Conservation (phyloP, 306 rosid species). For the Fragaria ananassa region DNA sequence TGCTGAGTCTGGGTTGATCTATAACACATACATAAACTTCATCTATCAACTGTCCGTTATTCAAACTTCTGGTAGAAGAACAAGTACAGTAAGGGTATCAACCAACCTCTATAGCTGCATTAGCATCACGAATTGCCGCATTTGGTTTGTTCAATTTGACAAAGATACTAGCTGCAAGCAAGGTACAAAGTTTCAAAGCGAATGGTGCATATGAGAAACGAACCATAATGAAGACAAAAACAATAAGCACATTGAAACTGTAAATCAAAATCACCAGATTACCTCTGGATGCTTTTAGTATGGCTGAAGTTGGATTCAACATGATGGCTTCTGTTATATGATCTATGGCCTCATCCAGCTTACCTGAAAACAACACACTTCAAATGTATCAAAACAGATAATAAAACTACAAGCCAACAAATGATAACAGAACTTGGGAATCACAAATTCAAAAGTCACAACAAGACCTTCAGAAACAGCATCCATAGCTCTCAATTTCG, state of each 20-base stretch:
- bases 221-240: not conserved
- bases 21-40: conserved; percentile 17
- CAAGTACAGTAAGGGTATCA: conserved; percentile 9
- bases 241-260: not conserved
- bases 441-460: conserved; percentile 7
- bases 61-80: not conserved
- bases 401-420: conserved; percentile 5
- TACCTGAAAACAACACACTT: conserved; percentile 42
- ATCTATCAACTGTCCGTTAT: not conserved
- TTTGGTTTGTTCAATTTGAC: conserved; percentile 70
- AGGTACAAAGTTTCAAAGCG: conserved; percentile 18
- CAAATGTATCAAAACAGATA: conserved; percentile 3
- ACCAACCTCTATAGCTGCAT: conserved; percentile 73
- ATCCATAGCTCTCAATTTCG: conserved; percentile 57
- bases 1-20: conserved; percentile 85
- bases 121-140: conserved; percentile 81
- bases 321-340: conserved; percentile 69
- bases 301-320: conserved; percentile 76
- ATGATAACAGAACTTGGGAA: conserved; percentile 1
- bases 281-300: conserved; percentile 85
- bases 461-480: conserved; percentile 50
- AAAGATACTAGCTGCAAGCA: conserved; percentile 61
- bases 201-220: conserved; percentile 11
- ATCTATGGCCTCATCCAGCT: conserved; percentile 62
- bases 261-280: not conserved